A percentile compares a stretch with the other conserved stretches of the same genome.
These are phyloP conservation scores for Puccinellia tenuiflora DNA, from an alignment of 176 grass and related monocot genomes.

Conservation along the genomic window DNA sequence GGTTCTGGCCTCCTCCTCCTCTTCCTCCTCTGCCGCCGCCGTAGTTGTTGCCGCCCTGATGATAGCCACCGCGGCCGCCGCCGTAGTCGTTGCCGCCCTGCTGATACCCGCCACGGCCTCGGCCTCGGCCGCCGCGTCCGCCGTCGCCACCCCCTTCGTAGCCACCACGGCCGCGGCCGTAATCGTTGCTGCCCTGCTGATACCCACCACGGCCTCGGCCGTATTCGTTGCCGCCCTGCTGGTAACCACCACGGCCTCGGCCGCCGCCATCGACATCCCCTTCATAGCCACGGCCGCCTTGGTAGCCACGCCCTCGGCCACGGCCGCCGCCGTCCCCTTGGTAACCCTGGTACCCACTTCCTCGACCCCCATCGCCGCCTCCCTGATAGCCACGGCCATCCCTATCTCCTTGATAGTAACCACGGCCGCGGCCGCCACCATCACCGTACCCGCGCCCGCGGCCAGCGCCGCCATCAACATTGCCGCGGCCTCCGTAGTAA, in stretches of 20 bases:
- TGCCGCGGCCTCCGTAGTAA: not conserved
- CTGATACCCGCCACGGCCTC: not conserved
- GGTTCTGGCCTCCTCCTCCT: not conserved
- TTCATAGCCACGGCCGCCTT: not conserved
- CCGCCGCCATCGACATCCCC: not conserved
- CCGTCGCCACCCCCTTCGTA: not conserved
- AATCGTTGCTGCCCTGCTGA: not conserved
- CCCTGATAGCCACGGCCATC: not conserved
- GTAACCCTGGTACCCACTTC: not conserved
- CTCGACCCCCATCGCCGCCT: not conserved
- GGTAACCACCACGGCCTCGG: not conserved
- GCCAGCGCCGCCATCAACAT: not conserved
- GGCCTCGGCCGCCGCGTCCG: not conserved
- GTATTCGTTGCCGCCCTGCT: not conserved
- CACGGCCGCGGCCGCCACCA: not conserved
- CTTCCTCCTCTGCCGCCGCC: not conserved
- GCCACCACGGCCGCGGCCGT: not conserved
- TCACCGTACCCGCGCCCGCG: not conserved
- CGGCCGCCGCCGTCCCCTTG: not conserved
- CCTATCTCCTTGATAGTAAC: not conserved
- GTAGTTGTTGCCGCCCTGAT: not conserved
- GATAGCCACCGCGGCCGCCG: not conserved
- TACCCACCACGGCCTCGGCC: not conserved
- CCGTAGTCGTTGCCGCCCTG: not conserved
- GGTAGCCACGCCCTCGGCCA: not conserved